Percentiles rank a stretch among this genome's conserved stretches.
Conservation (phyloP, 208 protist species). For the Leishmania gerbilli region DNA sequence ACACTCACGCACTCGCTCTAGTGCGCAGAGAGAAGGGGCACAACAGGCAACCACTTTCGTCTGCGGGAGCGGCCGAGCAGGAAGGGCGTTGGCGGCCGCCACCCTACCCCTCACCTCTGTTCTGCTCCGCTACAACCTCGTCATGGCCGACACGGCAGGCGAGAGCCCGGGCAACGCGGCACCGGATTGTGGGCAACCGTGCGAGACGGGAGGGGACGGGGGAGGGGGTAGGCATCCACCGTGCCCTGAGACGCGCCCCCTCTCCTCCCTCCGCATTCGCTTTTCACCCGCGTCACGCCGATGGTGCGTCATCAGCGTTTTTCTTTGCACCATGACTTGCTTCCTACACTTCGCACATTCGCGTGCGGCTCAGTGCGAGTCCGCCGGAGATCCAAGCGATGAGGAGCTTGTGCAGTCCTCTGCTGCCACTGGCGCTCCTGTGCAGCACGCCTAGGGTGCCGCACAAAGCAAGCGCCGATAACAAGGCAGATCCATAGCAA, state of each 20-base stretch:
- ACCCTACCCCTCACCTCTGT: neutral
- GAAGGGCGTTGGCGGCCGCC: neutral
- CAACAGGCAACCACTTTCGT: neutral
- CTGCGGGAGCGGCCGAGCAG: neutral
- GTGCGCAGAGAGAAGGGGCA: neutral
- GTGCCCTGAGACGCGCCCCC: neutral
- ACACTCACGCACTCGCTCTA: neutral
- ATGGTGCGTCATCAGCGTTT: neutral
- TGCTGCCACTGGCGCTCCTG: neutral
- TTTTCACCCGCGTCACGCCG: neutral
- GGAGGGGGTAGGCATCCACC: neutral
- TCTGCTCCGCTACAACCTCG: neutral
- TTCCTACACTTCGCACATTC: neutral
- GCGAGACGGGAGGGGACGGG: no score
- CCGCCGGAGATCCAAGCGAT: neutral
- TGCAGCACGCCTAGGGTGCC: neutral
- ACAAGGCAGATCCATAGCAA: neutral
- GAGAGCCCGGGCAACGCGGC: neutral
- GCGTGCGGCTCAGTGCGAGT: neutral
- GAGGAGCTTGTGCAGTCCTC: neutral
- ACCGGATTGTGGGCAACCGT: neutral
- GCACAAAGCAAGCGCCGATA: neutral
- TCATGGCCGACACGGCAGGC: neutral
- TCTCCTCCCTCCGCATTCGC: neutral
- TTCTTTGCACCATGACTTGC: neutral